A percentile compares a stretch with the other conserved stretches of the same genome.
phyloP scores from a whole-genome alignment of 2,329 filamentous ascomycete genomes.

The Ascochyta clinopodiicola region DNA sequence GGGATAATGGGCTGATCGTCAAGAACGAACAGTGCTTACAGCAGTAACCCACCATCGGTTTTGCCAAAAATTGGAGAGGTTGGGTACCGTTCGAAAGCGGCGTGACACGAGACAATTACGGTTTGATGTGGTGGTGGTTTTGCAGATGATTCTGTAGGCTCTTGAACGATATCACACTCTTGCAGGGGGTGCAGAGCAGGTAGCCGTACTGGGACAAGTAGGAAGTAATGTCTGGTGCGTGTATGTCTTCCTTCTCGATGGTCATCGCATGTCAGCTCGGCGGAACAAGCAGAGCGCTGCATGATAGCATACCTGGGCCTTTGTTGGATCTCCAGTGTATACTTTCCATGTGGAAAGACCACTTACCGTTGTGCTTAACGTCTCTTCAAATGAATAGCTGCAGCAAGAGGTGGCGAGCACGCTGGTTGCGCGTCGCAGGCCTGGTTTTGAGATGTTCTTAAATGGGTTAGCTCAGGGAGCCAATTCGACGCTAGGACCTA shows the following conservation, averaged over 20 bases:
- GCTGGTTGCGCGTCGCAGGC: neutral
- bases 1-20: neutral
- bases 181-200: neutral
- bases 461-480: neutral
- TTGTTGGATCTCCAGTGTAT: neutral
- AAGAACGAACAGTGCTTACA: neutral
- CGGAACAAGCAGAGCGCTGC: neutral
- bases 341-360: neutral
- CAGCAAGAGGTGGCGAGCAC: neutral
- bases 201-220: neutral
- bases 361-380: neutral
- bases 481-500: neutral
- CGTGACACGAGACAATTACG: neutral
- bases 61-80: neutral
- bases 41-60: neutral
- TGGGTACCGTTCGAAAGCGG: neutral
- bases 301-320: neutral
- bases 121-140: neutral
- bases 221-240: neutral
- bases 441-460: neutral
- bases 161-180: neutral
- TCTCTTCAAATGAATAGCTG: neutral
- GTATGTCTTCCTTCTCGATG: neutral
- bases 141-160: neutral
- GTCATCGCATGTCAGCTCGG: neutral